Evolutionary conservation across 164 flowering plant genomes (phyloP).

Genomic region (Piper longum): DNA sequence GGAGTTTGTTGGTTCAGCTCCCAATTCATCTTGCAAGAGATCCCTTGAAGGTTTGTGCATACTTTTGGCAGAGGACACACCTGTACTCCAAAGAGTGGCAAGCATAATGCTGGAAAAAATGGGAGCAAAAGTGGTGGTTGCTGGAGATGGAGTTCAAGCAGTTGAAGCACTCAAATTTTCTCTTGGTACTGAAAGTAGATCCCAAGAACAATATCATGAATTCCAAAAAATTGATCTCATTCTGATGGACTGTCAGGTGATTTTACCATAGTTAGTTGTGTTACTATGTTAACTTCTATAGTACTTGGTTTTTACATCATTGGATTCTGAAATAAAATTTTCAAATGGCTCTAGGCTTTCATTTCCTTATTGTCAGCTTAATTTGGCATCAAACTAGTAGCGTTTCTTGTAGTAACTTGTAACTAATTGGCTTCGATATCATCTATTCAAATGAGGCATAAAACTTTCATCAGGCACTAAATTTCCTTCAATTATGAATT

Average conservation of each 20-base stretch:
- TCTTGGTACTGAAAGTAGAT: conserved; percentile 14
- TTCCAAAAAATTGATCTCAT: conserved; percentile 54
- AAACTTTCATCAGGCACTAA: too few relatives aligned
- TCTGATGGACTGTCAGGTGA: conserved; percentile 97
- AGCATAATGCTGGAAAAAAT: conserved; percentile 86
- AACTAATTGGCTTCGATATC: too few relatives aligned
- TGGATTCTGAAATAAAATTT: too few relatives aligned
- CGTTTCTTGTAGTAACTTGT: too few relatives aligned
- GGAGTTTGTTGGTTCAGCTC: conserved; percentile 5
- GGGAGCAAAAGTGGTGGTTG: conserved; percentile 72
- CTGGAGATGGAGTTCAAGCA: conserved; percentile 89
- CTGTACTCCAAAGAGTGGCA: conserved; percentile 84
- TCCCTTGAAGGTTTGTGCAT: conserved; percentile 63
- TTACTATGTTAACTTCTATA: too few relatives aligned
- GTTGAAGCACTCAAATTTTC: conserved; percentile 57
- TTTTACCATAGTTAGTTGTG: too few relatives aligned
- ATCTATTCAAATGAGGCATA: too few relatives aligned
- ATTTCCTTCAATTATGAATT: not conserved
- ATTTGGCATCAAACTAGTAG: too few relatives aligned
- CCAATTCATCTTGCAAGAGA: conserved; percentile 20
- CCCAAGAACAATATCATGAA: conserved; percentile 15
- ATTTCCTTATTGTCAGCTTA: not conserved
- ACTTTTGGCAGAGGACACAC: conserved; percentile 93
- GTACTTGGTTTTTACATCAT: too few relatives aligned
- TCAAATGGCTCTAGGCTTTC: not conserved